phyloP scores from a whole-genome alignment of 2,329 filamentous ascomycete species.

The Fusarium oligoseptatum region DNA sequence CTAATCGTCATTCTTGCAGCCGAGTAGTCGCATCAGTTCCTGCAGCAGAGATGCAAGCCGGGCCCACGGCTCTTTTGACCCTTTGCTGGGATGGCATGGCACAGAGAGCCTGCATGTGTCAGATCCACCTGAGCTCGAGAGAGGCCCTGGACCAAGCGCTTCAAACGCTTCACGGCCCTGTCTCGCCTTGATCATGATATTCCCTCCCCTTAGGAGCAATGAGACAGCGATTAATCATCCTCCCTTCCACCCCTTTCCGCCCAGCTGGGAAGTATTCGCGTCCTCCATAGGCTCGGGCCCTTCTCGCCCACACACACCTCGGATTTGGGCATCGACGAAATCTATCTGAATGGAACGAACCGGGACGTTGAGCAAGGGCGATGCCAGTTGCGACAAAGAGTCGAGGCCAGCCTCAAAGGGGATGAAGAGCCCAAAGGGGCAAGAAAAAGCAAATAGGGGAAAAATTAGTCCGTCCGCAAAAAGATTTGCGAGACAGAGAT shows the following conservation, averaged over 20 bases:
- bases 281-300: conserved; percentile 27
- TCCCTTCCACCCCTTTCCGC: conserved; percentile 22
- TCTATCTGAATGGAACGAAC: conserved; percentile 21
- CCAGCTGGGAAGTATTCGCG: conserved; percentile 15
- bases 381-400: conserved; percentile 37
- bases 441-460: conserved; percentile 20
- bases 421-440: conserved; percentile 11
- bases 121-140: conserved; percentile 36
- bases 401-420: conserved; percentile 18
- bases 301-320: conserved; percentile 15
- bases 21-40: conserved; percentile 38
- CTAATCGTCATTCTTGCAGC: conserved; percentile 29
- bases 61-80: conserved; percentile 7
- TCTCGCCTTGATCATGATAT: conserved; percentile 31
- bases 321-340: conserved; percentile 36
- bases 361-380: conserved; percentile 25
- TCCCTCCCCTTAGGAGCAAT: conserved; percentile 1
- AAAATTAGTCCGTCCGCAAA: conserved; percentile 3
- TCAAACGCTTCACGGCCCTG: conserved; percentile 28
- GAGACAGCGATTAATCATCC: conserved; percentile 19
- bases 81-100: conserved; percentile 16
- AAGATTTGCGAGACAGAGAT: conserved; percentile 22
- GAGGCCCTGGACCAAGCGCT: conserved; percentile 30
- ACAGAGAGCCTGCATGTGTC: conserved; percentile 38
- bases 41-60: conserved; percentile 40